Percentiles rank a stretch among this genome's conserved stretches.
Evolutionary conservation across 2,329 filamentous ascomycete genomes (phyloP).

Genomic region (Scytalidium lignicola): DNA sequence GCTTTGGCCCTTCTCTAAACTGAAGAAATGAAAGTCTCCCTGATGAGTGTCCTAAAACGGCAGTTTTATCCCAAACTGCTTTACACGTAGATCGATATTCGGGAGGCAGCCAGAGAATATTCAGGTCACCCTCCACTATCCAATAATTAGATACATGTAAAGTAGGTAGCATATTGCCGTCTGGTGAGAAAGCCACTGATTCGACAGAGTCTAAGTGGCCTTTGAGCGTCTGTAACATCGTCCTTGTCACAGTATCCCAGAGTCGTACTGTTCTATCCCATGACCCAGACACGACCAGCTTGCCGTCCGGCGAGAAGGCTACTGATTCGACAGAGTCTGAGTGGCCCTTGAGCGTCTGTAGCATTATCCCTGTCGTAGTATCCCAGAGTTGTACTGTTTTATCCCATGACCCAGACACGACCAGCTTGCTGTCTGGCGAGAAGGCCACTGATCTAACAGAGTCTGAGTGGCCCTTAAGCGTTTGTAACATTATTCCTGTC

Average conservation of each 20-base stretch:
- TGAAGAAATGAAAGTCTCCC: conserved; percentile 5
- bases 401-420: conserved; percentile 2
- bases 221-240: conserved; percentile 1
- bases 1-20: conserved; percentile 7
- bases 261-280: conserved; percentile 3
- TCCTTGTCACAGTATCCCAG: conserved; percentile 5
- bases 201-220: too few species aligned
- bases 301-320: conserved; percentile 1
- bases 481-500: conserved; percentile 74
- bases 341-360: too few species aligned
- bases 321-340: conserved; percentile 4
- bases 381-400: conserved; percentile 7
- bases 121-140: background rate
- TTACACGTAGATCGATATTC: conserved; percentile 5
- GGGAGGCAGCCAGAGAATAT: conserved; percentile 9
- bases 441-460: conserved; percentile 4
- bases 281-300: conserved; percentile 2
- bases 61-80: conserved; percentile 4
- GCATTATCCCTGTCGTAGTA: background rate
- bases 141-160: conserved; percentile 3
- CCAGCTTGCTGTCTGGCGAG: conserved; percentile 5
- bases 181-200: conserved; percentile 2
- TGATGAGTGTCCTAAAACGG: conserved; percentile 6
- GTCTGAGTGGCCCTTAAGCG: conserved; percentile 68
- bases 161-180: conserved; percentile 2